Evolutionary conservation across 768 basidiomycete genomes (phyloP).

Genomic region (Glaciozyma martinii): DNA sequence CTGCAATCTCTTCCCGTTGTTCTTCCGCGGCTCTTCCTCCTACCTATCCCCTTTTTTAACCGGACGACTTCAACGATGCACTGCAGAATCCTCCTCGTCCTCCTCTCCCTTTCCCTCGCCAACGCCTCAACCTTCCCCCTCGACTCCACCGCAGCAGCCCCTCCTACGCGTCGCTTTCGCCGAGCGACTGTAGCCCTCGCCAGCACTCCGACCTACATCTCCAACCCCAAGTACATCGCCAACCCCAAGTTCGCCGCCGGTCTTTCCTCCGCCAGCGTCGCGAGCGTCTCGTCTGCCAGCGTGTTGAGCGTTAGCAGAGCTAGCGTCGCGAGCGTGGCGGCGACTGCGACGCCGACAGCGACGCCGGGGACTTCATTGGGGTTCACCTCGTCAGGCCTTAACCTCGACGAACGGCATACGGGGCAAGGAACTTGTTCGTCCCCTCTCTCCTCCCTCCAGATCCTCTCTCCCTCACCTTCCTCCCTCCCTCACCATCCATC

Average conservation of each 20-base stretch:
- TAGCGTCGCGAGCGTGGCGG: not conserved
- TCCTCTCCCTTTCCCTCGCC: not conserved
- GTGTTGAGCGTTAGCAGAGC: not conserved
- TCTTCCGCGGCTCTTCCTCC: no score
- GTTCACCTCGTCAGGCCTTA: not conserved
- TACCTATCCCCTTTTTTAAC: not conserved
- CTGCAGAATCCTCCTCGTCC: not conserved
- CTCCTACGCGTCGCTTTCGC: not conserved
- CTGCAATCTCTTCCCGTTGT: no score
- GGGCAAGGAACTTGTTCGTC: conserved; percentile 14
- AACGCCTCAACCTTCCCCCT: not conserved
- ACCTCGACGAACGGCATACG: not conserved
- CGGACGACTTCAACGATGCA: not conserved
- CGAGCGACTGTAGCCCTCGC: not conserved
- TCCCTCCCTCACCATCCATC: no score
- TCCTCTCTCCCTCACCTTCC: no score
- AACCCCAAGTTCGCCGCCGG: not conserved
- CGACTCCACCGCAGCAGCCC: not conserved
- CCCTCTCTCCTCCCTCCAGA: no score
- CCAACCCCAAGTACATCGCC: not conserved
- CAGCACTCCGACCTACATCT: not conserved
- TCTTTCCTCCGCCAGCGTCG: not conserved
- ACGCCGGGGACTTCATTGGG: not conserved
- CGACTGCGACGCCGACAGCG: not conserved
- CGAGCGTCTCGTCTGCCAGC: not conserved